These are phyloP conservation scores for Aethionema arabicum DNA, from an alignment of 345 rosid species.

Conservation along the genomic window DNA sequence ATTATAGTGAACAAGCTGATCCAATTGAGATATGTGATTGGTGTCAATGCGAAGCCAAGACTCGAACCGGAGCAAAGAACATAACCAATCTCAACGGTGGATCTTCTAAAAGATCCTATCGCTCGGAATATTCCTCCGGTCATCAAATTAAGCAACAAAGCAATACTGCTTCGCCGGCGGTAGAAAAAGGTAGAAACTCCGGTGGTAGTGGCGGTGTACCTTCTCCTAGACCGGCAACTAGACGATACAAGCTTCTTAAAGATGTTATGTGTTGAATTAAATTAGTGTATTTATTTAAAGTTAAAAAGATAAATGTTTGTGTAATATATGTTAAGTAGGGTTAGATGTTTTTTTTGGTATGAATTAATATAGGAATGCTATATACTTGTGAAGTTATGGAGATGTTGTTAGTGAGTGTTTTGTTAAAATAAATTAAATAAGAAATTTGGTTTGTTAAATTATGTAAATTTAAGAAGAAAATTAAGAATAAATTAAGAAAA, in stretches of 20 bases:
- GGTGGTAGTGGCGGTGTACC: slow-evolving; percentile 46
- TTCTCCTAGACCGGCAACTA: slow-evolving; percentile 74
- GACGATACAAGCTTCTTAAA: slow-evolving; percentile 99
- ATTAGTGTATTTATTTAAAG: neutral
- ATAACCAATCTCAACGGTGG: slow-evolving; percentile 29
- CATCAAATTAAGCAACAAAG: slow-evolving; percentile 57
- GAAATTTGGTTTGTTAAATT: no score
- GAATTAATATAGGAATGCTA: no score
- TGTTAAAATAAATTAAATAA: no score
- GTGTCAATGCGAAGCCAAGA: slow-evolving; percentile 72
- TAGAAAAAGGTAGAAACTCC: slow-evolving; percentile 52
- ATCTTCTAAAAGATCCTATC: slow-evolving; percentile 41
- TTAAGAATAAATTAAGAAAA: no score
- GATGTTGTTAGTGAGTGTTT: no score
- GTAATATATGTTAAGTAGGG: neutral
- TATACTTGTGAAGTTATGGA: no score
- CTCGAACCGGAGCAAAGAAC: slow-evolving; percentile 38
- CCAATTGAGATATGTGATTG: slow-evolving; percentile 79
- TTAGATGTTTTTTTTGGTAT: neutral
- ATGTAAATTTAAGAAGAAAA: no score
- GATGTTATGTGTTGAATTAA: slow-evolving; percentile 81
- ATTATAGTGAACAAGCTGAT: slow-evolving; percentile 61
- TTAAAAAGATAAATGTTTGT: neutral
- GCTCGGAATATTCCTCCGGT: slow-evolving; percentile 62
- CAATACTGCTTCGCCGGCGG: slow-evolving; percentile 28